Conservation (phyloP, 1,284 basidiomycete species). For the Golubevia sp. region DNA sequence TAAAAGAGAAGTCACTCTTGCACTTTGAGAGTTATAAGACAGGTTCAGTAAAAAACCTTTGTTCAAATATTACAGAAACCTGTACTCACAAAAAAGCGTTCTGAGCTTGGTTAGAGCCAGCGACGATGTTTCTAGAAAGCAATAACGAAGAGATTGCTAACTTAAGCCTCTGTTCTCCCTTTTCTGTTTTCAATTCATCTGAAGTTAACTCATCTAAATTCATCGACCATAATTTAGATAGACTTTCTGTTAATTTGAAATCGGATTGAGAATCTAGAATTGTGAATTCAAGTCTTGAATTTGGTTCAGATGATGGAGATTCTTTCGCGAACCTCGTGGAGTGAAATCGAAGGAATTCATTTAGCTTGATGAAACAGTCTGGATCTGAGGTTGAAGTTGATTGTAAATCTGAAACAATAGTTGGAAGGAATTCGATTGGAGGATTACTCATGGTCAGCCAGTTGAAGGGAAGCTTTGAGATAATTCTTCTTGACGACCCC, state of each 20-base stretch:
- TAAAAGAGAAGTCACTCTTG: not conserved
- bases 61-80: not conserved
- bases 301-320: not conserved
- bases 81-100: constrained; percentile 1
- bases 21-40: too few species aligned
- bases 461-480: too few species aligned
- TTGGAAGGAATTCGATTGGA: too few species aligned
- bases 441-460: too few species aligned
- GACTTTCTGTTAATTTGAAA: not conserved
- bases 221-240: not conserved
- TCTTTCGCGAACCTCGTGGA: not conserved
- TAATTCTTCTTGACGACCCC: too few species aligned
- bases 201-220: not conserved
- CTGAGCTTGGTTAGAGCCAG: not conserved
- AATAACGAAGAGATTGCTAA: constrained; percentile 2
- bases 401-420: too few species aligned
- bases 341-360: too few species aligned
- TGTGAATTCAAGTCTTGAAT: too few species aligned
- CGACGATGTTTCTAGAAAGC: constrained; percentile 4
- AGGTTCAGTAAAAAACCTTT: too few species aligned
- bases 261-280: not conserved
- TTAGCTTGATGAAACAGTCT: too few species aligned
- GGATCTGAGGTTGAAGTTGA: too few species aligned
- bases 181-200: not conserved
- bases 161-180: not conserved